phyloP scores from a whole-genome alignment of 2,329 filamentous ascomycete genomes.

The Mycocentrospora acerina region DNA sequence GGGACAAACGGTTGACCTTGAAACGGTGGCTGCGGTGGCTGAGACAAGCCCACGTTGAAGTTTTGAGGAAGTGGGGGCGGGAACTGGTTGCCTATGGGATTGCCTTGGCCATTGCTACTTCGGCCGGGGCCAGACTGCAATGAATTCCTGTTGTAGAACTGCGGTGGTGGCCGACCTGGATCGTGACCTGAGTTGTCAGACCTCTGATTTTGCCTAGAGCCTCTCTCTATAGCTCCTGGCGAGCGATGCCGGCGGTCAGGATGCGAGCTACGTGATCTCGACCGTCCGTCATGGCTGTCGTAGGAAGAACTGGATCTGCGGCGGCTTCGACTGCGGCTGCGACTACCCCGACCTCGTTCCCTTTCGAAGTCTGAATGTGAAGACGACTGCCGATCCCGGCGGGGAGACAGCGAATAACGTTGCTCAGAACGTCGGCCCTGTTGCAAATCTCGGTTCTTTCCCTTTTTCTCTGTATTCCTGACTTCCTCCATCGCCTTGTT shows the following conservation, averaged over 20 bases:
- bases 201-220: slow-evolving; percentile 8
- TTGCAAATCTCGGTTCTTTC: slow-evolving; percentile 1
- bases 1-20: slow-evolving; percentile 22
- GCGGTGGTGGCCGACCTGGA: slow-evolving; percentile 10
- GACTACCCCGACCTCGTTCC: slow-evolving; percentile 9
- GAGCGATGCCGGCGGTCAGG: slow-evolving; percentile 14
- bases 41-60: slow-evolving; percentile 11
- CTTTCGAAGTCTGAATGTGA: slow-evolving; percentile 15
- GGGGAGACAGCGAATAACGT: slow-evolving; percentile 10
- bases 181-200: slow-evolving; percentile 10
- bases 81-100: slow-evolving; percentile 9
- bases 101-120: slow-evolving; percentile 1
- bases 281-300: slow-evolving; percentile 13
- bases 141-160: slow-evolving; percentile 6
- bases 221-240: slow-evolving; percentile 8
- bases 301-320: slow-evolving; percentile 18
- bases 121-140: slow-evolving; percentile 10
- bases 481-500: slow-evolving; percentile 15
- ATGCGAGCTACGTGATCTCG: slow-evolving; percentile 13
- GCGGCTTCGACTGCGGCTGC: slow-evolving; percentile 15
- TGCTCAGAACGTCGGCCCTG: slow-evolving; percentile 10
- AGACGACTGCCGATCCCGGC: slow-evolving; percentile 17
- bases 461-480: background rate
- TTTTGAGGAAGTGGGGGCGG: slow-evolving; percentile 4
- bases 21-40: slow-evolving; percentile 15